Conservation (phyloP, 1,284 basidiomycete species). For the Heterobasidion annosum region DNA sequence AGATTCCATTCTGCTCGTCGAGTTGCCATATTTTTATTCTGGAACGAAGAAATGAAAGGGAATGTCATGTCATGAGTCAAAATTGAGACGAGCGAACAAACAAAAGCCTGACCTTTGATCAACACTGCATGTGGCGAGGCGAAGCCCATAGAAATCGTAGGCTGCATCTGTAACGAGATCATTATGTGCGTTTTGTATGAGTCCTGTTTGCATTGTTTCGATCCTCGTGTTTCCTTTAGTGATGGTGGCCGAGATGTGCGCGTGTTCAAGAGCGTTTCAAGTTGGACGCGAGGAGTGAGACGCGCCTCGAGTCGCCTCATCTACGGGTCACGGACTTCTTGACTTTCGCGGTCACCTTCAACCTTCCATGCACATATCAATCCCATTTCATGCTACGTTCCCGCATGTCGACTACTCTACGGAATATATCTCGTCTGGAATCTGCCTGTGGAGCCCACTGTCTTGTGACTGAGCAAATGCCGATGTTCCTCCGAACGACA, state of each 20-base stretch:
- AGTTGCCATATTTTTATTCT: slow-evolving; percentile 82
- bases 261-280: neutral
- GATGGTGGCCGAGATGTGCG: neutral
- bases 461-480: neutral
- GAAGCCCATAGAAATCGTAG: slow-evolving; percentile 86
- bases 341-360: neutral
- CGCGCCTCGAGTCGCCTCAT: neutral
- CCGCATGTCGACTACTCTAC: too few species aligned
- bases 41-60: slow-evolving; percentile 3
- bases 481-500: neutral
- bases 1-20: slow-evolving; percentile 59
- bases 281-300: neutral
- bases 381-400: too few species aligned
- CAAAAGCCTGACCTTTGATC: slow-evolving; percentile 55
- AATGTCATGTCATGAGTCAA: neutral
- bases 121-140: slow-evolving; percentile 66
- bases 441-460: neutral
- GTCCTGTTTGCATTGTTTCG: slow-evolving; percentile 49
- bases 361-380: neutral
- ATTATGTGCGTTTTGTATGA: slow-evolving; percentile 65
- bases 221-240: neutral
- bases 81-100: neutral
- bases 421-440: neutral
- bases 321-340: neutral
- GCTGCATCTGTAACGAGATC: slow-evolving; percentile 78